Conservation (phyloP, 495 filamentous ascomycete species). For the Aeminium ludgeri region DNA sequence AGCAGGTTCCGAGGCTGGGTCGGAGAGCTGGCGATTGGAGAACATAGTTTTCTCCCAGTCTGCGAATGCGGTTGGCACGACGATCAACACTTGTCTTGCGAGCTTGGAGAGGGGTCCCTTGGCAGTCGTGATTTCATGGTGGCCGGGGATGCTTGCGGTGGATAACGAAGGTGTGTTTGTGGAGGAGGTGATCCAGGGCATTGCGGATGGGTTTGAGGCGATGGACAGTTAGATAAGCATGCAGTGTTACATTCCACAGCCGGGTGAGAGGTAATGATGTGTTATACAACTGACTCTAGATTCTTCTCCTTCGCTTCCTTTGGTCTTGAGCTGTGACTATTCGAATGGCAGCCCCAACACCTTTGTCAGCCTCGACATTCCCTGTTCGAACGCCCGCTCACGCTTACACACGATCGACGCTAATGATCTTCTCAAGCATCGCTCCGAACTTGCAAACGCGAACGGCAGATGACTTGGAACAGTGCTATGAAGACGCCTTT, state of each 20-base stretch:
- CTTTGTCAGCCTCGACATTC: too few relatives aligned
- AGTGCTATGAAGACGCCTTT: too few relatives aligned
- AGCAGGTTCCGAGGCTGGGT: neutral
- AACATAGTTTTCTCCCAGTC: slow-evolving; percentile 10
- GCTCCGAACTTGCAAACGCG: too few relatives aligned
- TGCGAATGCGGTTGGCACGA: slow-evolving; percentile 4
- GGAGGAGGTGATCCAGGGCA: neutral
- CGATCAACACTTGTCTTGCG: slow-evolving; percentile 6
- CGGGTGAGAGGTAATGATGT: too few relatives aligned
- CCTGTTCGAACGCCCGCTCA: too few relatives aligned
- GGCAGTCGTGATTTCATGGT: slow-evolving; percentile 18
- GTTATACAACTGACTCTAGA: too few relatives aligned
- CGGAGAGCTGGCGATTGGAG: neutral
- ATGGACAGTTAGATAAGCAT: neutral
- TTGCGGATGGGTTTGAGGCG: neutral
- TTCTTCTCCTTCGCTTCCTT: too few relatives aligned
- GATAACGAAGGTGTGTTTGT: slow-evolving; percentile 1
- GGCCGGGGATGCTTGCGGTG: slow-evolving; percentile 13
- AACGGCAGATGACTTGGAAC: too few relatives aligned
- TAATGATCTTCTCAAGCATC: too few relatives aligned
- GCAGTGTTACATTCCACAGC: neutral
- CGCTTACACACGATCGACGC: too few relatives aligned
- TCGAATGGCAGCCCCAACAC: too few relatives aligned
- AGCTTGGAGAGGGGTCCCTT: slow-evolving; percentile 7
- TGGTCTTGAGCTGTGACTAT: too few relatives aligned